These are phyloP conservation scores for Penicillium sp. DNA, from an alignment of 2,329 filamentous ascomycete genomes.

Conservation along the genomic window DNA sequence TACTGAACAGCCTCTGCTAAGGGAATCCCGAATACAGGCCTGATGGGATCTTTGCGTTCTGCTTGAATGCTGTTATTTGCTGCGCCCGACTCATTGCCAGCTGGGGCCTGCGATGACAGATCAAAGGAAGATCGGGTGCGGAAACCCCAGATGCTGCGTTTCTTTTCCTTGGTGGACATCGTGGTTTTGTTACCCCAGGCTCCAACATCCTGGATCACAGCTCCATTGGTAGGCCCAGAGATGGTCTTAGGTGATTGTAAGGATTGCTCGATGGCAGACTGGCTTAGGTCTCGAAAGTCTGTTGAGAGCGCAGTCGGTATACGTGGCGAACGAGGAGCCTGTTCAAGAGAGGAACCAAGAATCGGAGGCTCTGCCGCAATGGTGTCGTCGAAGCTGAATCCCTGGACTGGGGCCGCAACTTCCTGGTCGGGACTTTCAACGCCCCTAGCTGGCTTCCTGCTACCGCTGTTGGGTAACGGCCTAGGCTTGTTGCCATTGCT, in stretches of 20 bases:
- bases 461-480: conserved; percentile 21
- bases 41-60: conserved; percentile 55
- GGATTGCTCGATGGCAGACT: conserved; percentile 29
- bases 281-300: conserved; percentile 29
- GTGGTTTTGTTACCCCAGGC: conserved; percentile 76
- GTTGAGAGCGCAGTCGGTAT: conserved; percentile 29
- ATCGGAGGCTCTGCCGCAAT: conserved; percentile 59
- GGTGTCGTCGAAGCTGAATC: conserved; percentile 58
- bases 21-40: conserved; percentile 80
- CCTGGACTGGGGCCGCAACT: conserved; percentile 40
- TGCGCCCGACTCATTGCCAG: conserved; percentile 36
- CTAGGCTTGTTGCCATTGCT: conserved; percentile 25
- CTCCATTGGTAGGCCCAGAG: conserved; percentile 79
- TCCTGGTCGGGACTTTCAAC: conserved; percentile 42
- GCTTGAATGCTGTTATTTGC: conserved; percentile 51
- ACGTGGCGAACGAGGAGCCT: conserved; percentile 35
- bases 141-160: conserved; percentile 67
- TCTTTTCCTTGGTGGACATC: conserved; percentile 74
- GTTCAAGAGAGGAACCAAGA: conserved; percentile 44
- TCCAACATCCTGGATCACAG: conserved; percentile 78
- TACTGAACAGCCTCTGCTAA: conserved; percentile 82
- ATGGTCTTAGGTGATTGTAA: conserved; percentile 57
- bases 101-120: conserved; percentile 45
- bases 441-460: conserved; percentile 32
- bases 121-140: conserved; percentile 69